Conservation (phyloP, 805 yeast genomes). For the Yarrowia hollandica region DNA sequence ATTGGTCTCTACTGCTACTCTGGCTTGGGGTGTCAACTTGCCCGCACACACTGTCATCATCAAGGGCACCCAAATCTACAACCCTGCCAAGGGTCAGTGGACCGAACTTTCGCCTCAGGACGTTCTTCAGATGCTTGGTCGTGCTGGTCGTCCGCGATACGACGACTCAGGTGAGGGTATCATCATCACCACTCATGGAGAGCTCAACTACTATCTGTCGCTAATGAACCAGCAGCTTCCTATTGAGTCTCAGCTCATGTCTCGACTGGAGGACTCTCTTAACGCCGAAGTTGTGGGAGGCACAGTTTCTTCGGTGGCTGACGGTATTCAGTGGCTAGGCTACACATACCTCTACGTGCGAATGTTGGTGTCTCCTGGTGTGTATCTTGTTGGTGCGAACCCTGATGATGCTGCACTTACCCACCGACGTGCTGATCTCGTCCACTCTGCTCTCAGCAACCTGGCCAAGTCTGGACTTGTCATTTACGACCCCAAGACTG, state of each 20-base stretch:
- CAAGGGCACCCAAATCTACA: slow-evolving; percentile 90
- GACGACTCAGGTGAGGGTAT: slow-evolving; percentile 93
- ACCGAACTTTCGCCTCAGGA: slow-evolving; percentile 92
- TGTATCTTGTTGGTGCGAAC: slow-evolving; percentile 74
- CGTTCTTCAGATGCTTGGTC: slow-evolving; percentile 93
- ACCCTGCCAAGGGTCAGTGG: slow-evolving; percentile 90
- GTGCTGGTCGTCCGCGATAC: slow-evolving; percentile 96
- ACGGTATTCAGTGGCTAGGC: slow-evolving; percentile 79
- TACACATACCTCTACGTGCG: slow-evolving; percentile 77
- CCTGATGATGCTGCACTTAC: slow-evolving; percentile 46
- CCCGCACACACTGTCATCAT: slow-evolving; percentile 95
- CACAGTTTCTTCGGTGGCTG: slow-evolving; percentile 55
- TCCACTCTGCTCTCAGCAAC: slow-evolving; percentile 70
- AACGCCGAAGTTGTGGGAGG: slow-evolving; percentile 89
- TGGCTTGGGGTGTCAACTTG: slow-evolving; percentile 96
- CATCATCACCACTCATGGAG: slow-evolving; percentile 82
- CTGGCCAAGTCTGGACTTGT: slow-evolving; percentile 60
- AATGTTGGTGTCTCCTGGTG: slow-evolving; percentile 68
- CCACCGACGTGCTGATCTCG: slow-evolving; percentile 62
- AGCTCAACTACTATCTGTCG: slow-evolving; percentile 84
- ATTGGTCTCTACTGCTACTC: slow-evolving; percentile 84
- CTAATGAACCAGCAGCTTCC: slow-evolving; percentile 89
- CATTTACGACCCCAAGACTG: slow-evolving; percentile 54
- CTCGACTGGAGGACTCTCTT: slow-evolving; percentile 66
- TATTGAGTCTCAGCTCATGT: slow-evolving; percentile 82